phyloP scores from a whole-genome alignment of 192 early-diverging fungal genomes.

The Coemansia javaensis region DNA sequence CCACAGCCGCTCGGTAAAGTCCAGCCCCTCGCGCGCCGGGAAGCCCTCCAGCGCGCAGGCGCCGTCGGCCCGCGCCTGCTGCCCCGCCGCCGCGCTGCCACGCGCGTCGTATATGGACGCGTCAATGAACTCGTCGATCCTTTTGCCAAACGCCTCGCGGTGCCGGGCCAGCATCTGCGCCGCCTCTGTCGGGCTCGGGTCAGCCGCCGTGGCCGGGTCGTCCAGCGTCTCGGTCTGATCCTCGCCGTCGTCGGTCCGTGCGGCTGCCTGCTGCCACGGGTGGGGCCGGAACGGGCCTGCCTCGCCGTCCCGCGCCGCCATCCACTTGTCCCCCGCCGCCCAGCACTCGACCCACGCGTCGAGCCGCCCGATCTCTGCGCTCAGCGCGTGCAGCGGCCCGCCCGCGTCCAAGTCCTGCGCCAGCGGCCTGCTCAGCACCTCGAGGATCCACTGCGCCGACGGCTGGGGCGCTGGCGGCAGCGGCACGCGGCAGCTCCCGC shows the following conservation, averaged over 20 bases:
- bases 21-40: slow-evolving; percentile 28
- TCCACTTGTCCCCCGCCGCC: slow-evolving; percentile 24
- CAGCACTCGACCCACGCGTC: slow-evolving; percentile 37
- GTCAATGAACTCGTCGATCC: slow-evolving; percentile 34
- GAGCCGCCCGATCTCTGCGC: slow-evolving; percentile 34
- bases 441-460: slow-evolving; percentile 44
- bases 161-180: slow-evolving; percentile 7
- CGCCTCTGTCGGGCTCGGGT: not conserved
- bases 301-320: not conserved
- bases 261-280: slow-evolving; percentile 11
- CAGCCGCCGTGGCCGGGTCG: not conserved
- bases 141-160: slow-evolving; percentile 19
- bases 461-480: slow-evolving; percentile 24
- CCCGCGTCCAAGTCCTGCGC: slow-evolving; percentile 21
- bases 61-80: slow-evolving; percentile 1
- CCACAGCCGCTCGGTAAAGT: slow-evolving; percentile 49
- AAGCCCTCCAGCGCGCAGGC: slow-evolving; percentile 10
- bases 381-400: slow-evolving; percentile 12
- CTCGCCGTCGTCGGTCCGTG: not conserved
- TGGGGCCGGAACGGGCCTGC: not conserved
- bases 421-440: slow-evolving; percentile 38
- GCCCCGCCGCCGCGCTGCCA: slow-evolving; percentile 7
- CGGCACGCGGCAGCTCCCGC: slow-evolving; percentile 1
- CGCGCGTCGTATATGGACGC: slow-evolving; percentile 22
- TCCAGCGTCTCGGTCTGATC: not conserved